A percentile compares a stretch with the other conserved stretches of the same genome.
phyloP scores from a whole-genome alignment of 1,284 basidiomycete genomes.

The Entoloma clypeatum region DNA sequence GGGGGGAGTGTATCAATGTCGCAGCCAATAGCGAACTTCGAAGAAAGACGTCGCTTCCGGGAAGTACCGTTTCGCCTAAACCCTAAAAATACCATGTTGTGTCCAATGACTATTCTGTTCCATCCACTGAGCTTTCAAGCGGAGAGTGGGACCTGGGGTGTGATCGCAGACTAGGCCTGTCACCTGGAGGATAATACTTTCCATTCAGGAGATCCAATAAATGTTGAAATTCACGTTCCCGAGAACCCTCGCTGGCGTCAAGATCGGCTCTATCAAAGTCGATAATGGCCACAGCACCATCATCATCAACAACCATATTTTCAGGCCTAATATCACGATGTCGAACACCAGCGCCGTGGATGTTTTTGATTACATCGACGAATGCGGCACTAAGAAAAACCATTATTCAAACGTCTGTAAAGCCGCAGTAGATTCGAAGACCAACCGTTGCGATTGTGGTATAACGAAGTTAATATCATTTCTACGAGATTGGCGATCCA shows the following conservation, averaged over 20 bases:
- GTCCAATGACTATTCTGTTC: too few relatives aligned
- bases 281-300: slow-evolving; percentile 10
- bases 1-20: too few relatives aligned
- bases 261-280: slow-evolving; percentile 16
- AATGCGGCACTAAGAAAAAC: slow-evolving; percentile 4
- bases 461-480: not conserved
- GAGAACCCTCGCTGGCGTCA: slow-evolving; percentile 8
- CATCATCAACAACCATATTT: slow-evolving; percentile 12
- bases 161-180: slow-evolving; percentile 1
- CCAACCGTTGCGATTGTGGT: slow-evolving; percentile 5
- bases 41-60: too few relatives aligned
- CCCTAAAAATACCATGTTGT: too few relatives aligned
- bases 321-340: slow-evolving; percentile 13
- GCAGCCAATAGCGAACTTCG: too few relatives aligned
- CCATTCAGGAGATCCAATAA: slow-evolving; percentile 11
- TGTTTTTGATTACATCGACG: slow-evolving; percentile 4
- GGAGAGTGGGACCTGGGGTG: not conserved
- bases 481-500: slow-evolving; percentile 2
- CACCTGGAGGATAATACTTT: slow-evolving; percentile 2
- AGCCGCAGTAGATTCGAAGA: not conserved
- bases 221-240: slow-evolving; percentile 10
- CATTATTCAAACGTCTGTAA: not conserved
- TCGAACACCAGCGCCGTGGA: slow-evolving; percentile 15
- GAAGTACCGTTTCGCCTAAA: too few relatives aligned
- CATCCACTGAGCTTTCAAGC: not conserved